These are phyloP conservation scores for Reticulascus tulasneorum DNA, from an alignment of 2,329 filamentous ascomycete genomes.

Conservation along the genomic window DNA sequence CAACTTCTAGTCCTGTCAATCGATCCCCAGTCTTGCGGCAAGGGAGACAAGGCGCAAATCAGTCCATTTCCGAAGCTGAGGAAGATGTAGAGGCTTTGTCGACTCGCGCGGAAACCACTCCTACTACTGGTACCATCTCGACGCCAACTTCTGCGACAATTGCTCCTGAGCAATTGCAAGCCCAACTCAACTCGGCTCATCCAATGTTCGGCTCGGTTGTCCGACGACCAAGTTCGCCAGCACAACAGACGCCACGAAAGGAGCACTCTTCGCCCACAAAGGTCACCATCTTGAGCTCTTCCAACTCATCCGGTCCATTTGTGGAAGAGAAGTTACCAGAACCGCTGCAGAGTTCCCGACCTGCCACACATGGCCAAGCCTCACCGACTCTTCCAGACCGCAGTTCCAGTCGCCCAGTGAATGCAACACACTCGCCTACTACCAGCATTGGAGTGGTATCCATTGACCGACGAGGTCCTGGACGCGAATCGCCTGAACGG, in stretches of 20 bases:
- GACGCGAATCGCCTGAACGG: slow-evolving; percentile 11
- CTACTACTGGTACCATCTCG: slow-evolving; percentile 1
- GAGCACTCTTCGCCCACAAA: slow-evolving; percentile 24
- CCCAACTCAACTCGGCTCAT: slow-evolving; percentile 10
- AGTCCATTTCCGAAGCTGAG: slow-evolving; percentile 42
- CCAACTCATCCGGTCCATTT: slow-evolving; percentile 24
- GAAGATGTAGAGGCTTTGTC: slow-evolving; percentile 25
- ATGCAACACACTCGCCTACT: slow-evolving; percentile 12
- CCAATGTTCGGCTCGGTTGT: slow-evolving; percentile 19
- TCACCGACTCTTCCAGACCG: slow-evolving; percentile 14
- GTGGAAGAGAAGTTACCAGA: slow-evolving; percentile 28
- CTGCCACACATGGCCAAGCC: no score
- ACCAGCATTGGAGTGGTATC: slow-evolving; percentile 33
- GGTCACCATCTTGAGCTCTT: slow-evolving; percentile 27
- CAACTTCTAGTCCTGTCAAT: slow-evolving; percentile 17
- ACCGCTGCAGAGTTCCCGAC: slow-evolving; percentile 23
- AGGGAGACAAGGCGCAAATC: slow-evolving; percentile 19
- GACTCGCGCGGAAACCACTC: slow-evolving; percentile 2
- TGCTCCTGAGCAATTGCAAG: slow-evolving; percentile 8
- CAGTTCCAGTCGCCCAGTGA: slow-evolving; percentile 11
- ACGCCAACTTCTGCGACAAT: slow-evolving; percentile 6
- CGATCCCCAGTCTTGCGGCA: slow-evolving; percentile 28
- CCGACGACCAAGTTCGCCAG: no score
- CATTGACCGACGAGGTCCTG: slow-evolving; percentile 26
- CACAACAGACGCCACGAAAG: slow-evolving; percentile 15